phyloP scores from a whole-genome alignment of 192 early-diverging fungal genomes.

The Phlyctochytrium arcticum region DNA sequence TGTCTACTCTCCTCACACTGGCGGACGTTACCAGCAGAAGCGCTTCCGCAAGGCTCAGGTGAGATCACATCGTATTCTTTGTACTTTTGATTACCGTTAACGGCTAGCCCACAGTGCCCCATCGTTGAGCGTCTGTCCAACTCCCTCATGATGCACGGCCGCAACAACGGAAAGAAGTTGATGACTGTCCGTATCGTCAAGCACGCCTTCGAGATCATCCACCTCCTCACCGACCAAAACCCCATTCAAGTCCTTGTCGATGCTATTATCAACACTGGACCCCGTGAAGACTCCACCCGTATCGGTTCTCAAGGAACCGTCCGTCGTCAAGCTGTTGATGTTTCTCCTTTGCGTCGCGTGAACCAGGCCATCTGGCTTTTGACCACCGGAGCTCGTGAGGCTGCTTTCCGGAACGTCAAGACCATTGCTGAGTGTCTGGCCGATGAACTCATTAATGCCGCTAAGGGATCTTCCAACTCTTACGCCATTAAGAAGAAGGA shows the following conservation, averaged over 20 bases:
- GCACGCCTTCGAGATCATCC: slow-evolving; percentile 99
- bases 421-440: slow-evolving; percentile 99
- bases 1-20: slow-evolving; percentile 97
- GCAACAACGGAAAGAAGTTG: slow-evolving; percentile 99
- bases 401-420: slow-evolving; percentile 99
- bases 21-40: slow-evolving; percentile 95
- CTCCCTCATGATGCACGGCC: slow-evolving; percentile 99
- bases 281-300: slow-evolving; percentile 98
- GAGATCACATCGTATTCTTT: slow-evolving; percentile 6
- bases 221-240: slow-evolving; percentile 97
- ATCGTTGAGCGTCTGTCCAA: slow-evolving; percentile 97
- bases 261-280: slow-evolving; percentile 98
- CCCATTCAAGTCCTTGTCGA: slow-evolving; percentile 97
- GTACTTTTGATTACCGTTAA: background rate
- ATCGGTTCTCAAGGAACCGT: slow-evolving; percentile 96
- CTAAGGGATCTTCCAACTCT: slow-evolving; percentile 96
- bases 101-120: slow-evolving; percentile 67
- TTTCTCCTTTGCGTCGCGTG: slow-evolving; percentile 94
- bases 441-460: slow-evolving; percentile 98
- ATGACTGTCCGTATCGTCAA: slow-evolving; percentile 98
- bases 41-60: slow-evolving; percentile 96
- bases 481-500: slow-evolving; percentile 99
- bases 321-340: slow-evolving; percentile 99
- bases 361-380: slow-evolving; percentile 93
- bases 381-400: slow-evolving; percentile 96